Percentiles rank a stretch among this genome's conserved stretches.
These are phyloP conservation scores for Hypomyces perniciosus DNA, from an alignment of 2,329 filamentous ascomycete species.

Conservation along the genomic window DNA sequence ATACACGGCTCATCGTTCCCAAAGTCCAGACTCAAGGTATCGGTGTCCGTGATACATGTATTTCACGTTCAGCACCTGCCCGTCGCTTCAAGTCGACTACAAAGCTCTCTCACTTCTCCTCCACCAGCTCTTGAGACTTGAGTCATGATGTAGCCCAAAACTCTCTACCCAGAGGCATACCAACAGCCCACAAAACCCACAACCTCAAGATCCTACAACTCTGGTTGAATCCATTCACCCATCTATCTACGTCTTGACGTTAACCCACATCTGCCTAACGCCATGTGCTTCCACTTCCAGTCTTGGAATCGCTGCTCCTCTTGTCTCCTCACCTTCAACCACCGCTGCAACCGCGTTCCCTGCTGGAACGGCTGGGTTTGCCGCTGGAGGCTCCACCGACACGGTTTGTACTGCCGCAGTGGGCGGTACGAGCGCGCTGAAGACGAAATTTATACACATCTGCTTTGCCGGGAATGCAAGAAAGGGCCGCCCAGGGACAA, in stretches of 20 bases:
- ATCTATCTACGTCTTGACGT: not conserved
- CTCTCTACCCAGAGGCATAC: too few species aligned
- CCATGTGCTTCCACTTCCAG: conserved; percentile 16
- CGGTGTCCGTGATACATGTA: not conserved
- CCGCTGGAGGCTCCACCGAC: conserved; percentile 10
- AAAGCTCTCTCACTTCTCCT: too few species aligned
- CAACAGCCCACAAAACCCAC: too few species aligned
- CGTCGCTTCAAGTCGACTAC: too few species aligned
- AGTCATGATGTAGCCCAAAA: too few species aligned
- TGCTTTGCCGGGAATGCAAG: conserved; percentile 4
- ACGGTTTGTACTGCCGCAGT: conserved; percentile 14
- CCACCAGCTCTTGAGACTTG: too few species aligned
- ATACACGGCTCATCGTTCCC: not conserved
- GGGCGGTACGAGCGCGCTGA: conserved; percentile 10
- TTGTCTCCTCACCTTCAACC: conserved; percentile 14
- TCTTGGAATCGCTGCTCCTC: conserved; percentile 15
- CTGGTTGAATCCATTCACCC: not conserved
- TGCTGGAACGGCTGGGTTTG: conserved; percentile 17
- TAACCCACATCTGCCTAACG: not conserved
- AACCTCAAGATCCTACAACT: too few species aligned
- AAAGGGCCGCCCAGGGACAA: not conserved
- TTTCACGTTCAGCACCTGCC: not conserved
- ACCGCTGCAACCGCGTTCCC: conserved; percentile 15
- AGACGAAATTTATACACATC: conserved; percentile 10
- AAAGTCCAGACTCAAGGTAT: not conserved